Base-by-base conservation (phyloP, 2,329 filamentous ascomycete genomes). In the Neocatenulostroma microsporum region DNA sequence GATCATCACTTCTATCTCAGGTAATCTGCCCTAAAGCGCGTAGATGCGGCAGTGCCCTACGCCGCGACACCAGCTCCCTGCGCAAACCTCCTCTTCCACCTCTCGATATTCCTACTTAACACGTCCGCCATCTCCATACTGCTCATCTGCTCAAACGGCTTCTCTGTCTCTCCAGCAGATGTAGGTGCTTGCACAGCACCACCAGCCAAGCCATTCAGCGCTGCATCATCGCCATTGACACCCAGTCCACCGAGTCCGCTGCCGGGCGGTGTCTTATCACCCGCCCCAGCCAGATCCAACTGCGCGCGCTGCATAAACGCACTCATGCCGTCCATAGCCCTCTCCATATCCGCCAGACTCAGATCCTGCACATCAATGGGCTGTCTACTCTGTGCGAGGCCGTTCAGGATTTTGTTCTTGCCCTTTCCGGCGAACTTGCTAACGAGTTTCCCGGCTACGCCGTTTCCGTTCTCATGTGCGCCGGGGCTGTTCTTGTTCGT, bases 41-140 rank as follows among this genome's bases (percentile, higher is more conserved):
- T n/a, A n/a, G n/a, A n/a, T n/a, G n/a, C n/a, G n/a, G n/a, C n/a
- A n/a, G n/a, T n/a, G n/a, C n/a, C n/a, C n/a, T n/a, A n/a, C n/a
- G n/a, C n/a, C n/a, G n/a, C n/a, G n/a, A n/a, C n/a, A n/a, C n/a
- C n/a, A n/a, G n/a, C n/a, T n/a, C n/a, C n/a, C 29, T 37, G 38
- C 29, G 30, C 42, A 38, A 36, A 41, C 30, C 18, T 12, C 31
- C 17, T 13, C 26, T 46, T 40, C 45, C 44, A 48, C 23, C 30
- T 29, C 29, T 30, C 29, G 52, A 94, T 72, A 57, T 87, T 79
- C 44, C 82, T 73, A 43, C 82, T 88, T 57, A 94, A 62, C 49
- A 78, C 73, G 58, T 93, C 86, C 84, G 93, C 93, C 84, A 94
- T 93, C 62, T 93, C 84, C 46, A 84, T 69, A 49, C 82, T 87